phyloP scores from a whole-genome alignment of 495 filamentous ascomycete species.

The Annulohypoxylon maeteangense region DNA sequence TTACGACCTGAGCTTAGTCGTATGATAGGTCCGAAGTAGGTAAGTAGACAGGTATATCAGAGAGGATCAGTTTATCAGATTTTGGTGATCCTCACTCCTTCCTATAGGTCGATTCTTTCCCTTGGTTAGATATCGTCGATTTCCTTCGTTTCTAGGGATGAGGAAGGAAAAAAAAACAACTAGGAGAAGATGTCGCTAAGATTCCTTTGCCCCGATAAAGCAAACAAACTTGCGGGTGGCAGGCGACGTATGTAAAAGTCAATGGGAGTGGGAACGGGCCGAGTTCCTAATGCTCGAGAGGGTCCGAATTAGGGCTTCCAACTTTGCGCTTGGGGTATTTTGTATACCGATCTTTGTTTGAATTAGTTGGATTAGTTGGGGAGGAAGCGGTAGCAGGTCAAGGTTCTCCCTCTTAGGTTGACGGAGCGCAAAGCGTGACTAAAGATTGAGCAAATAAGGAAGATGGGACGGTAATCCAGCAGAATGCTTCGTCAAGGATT shows the following conservation, averaged over 20 bases:
- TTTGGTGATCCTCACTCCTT: neutral
- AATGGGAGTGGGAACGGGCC: slow-evolving; percentile 35
- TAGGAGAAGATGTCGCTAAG: slow-evolving; percentile 5
- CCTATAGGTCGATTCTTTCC: slow-evolving; percentile 6
- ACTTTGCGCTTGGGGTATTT: neutral
- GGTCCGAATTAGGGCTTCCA: slow-evolving; percentile 40
- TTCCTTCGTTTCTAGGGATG: slow-evolving; percentile 14
- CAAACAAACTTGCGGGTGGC: slow-evolving; percentile 38
- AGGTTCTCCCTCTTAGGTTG: neutral
- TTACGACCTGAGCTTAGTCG: slow-evolving; percentile 14
- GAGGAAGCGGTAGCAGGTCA: slow-evolving; percentile 1
- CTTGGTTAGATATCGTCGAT: neutral
- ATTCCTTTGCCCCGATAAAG: slow-evolving; percentile 22
- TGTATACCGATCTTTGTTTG: slow-evolving; percentile 13
- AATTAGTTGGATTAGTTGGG: slow-evolving; percentile 17
- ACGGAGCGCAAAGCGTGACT: slow-evolving; percentile 28
- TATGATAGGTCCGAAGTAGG: slow-evolving; percentile 22
- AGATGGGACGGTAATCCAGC: slow-evolving; percentile 10
- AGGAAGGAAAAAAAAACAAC: slow-evolving; percentile 9
- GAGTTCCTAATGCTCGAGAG: slow-evolving; percentile 24
- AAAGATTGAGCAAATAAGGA: slow-evolving; percentile 34
- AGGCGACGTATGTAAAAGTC: slow-evolving; percentile 22
- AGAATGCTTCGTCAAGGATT: slow-evolving; percentile 19
- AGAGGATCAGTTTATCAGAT: slow-evolving; percentile 3
- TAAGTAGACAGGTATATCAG: slow-evolving; percentile 17